Conservation (phyloP, 345 rosid species). For the Syzygium oleosum region DNA sequence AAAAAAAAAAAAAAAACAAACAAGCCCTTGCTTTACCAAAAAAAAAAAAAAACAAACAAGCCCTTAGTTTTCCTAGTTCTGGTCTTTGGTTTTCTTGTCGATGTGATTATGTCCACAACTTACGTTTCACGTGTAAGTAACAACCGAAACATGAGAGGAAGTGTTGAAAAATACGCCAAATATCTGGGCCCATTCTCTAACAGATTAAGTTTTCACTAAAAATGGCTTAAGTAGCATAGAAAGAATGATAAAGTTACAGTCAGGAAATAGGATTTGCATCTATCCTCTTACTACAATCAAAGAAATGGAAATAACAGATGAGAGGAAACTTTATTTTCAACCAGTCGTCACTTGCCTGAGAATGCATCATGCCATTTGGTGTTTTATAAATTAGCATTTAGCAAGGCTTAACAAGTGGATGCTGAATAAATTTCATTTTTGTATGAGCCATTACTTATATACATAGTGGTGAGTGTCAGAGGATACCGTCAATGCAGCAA, state of each 20-base stretch:
- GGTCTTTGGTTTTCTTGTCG: background rate
- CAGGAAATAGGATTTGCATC: background rate
- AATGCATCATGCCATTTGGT: background rate
- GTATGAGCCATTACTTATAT: background rate
- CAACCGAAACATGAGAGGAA: background rate
- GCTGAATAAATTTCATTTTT: background rate
- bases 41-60: background rate
- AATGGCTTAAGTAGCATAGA: background rate
- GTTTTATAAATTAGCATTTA: background rate
- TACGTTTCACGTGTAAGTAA: background rate
- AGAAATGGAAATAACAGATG: background rate
- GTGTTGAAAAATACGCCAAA: background rate
- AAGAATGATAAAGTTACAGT: background rate
- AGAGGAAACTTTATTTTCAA: background rate
- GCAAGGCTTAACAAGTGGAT: background rate
- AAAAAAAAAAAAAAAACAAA: too few species aligned
- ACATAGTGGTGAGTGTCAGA: background rate
- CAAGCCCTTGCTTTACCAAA: accelerated
- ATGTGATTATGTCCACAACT: background rate
- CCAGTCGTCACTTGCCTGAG: background rate
- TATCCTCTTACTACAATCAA: background rate
- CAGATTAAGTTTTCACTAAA: background rate
- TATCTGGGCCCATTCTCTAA: background rate
- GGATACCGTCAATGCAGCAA: slow-evolving; percentile 95
- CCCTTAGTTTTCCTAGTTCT: background rate